Base-by-base conservation (phyloP, 2,329 filamentous ascomycete species). In the Fusarium acutatum region DNA sequence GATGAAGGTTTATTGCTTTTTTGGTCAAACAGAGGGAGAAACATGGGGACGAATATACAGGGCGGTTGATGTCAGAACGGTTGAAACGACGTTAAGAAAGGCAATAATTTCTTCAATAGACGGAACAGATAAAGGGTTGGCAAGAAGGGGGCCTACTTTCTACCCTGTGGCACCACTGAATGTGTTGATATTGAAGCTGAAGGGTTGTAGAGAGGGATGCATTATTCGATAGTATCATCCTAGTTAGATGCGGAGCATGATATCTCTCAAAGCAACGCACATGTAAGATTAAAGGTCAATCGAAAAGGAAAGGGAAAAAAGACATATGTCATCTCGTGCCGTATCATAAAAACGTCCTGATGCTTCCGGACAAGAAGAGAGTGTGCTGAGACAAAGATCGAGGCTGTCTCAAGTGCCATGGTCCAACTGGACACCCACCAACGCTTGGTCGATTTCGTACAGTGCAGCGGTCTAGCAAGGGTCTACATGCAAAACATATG, bases 1-100 rank as follows among this genome's bases (percentile, higher is more conserved):
- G 24, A 58, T 74, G 63, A 74, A 74, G 71, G 67, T 60, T 73
- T 74, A 49, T 60, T 73, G 71, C 66, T 67, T 73, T 73, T 71
- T 70, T 68, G 26, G 40, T 30, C 32, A 38, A 67, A 12, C 13
- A 34, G 46, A 64, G 47, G 57, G 67, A 67, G 67, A 71, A 46
- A 74, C 63, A 50, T 24, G 38, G 35, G 49, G 34, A 74, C n/a
- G 30, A 35, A 26, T 32, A 60, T 60, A 56, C 41, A 73, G 53
- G 70, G 67, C 47, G 34, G 13, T 20, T 60, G 47, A 60, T 68
- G 56, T 44, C 52, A 56, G 64, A 32, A 37, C 24, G 22, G n/a
- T 44, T 47, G 32, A 38, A 44, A 57, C 18, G 43, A 64, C 43
- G 53, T 46, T 17, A 40, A 30, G 70, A 44, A 56, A 44, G 56